These are phyloP conservation scores for Dictyostelium brefeldianum DNA, from an alignment of 78 protist species.

Conservation along the genomic window DNA sequence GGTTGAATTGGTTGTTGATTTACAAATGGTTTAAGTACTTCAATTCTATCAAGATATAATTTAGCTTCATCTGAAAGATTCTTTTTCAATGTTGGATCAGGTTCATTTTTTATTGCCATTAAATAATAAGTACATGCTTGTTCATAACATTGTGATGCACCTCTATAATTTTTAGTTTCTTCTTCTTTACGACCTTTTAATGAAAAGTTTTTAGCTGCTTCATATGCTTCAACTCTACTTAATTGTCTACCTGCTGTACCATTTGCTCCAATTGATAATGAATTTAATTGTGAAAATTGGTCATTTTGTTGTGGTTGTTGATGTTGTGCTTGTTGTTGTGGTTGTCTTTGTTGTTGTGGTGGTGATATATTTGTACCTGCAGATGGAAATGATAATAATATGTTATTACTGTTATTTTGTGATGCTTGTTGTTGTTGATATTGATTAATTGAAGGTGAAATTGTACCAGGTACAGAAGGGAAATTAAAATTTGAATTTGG, in stretches of 20 bases:
- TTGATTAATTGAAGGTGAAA: conserved; percentile 17
- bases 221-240: conserved; percentile 70
- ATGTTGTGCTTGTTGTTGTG: not conserved
- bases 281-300: conserved; percentile 30
- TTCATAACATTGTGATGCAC: conserved; percentile 55
- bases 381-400: conserved; percentile 41
- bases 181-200: conserved; percentile 65
- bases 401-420: not conserved
- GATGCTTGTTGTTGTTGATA: not conserved
- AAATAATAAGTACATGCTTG: conserved; percentile 60
- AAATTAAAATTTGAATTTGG: not conserved
- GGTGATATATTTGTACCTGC: not conserved
- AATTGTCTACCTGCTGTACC: not conserved
- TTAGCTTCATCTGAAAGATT: conserved; percentile 47
- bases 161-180: conserved; percentile 46
- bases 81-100: conserved; percentile 52
- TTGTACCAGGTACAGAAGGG: conserved; percentile 2
- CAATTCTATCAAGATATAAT: conserved; percentile 57
- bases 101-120: conserved; percentile 57
- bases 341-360: conserved; percentile 27
- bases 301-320: conserved; percentile 5
- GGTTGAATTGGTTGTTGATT: conserved; percentile 21
- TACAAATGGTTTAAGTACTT: conserved; percentile 57
- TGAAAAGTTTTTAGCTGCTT: conserved; percentile 39
- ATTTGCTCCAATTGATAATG: conserved; percentile 14